Evolutionary conservation across 257 asterid species (phyloP).

Genomic region (Rubia yunnanensis): DNA sequence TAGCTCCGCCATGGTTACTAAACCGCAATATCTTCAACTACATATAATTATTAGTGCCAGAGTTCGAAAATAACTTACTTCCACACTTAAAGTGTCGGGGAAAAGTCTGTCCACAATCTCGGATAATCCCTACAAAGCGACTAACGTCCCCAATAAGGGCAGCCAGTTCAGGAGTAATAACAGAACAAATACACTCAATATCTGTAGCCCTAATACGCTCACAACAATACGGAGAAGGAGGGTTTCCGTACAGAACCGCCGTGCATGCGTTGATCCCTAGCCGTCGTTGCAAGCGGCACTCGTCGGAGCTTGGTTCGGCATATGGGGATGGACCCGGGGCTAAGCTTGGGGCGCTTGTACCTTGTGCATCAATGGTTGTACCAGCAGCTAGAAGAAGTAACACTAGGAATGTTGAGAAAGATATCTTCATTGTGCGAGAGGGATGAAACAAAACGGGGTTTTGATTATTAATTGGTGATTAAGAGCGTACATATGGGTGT

Average conservation of each 20-base stretch:
- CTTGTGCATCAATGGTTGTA: neutral
- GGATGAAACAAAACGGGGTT: neutral
- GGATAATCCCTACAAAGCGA: constrained; percentile 6
- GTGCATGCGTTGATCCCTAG: constrained; percentile 18
- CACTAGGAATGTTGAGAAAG: neutral
- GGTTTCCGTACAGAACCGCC: constrained; percentile 16
- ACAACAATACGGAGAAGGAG: constrained; percentile 19
- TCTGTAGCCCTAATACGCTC: constrained; percentile 15
- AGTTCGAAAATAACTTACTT: constrained; percentile 18
- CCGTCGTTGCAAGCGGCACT: constrained; percentile 13
- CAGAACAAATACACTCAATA: constrained; percentile 16
- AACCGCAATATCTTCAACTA: no score
- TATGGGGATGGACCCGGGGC: neutral
- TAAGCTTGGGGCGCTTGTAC: neutral
- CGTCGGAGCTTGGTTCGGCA: neutral
- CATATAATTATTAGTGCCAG: no score
- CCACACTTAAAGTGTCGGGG: constrained; percentile 32
- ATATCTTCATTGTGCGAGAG: neutral
- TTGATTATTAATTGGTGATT: neutral
- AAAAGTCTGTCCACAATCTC: constrained; percentile 22
- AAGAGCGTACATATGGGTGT: neutral
- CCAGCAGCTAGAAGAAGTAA: neutral
- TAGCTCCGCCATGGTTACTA: no score
- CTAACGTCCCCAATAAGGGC: constrained; percentile 15
- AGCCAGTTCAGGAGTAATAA: constrained; percentile 19